Evolutionary conservation across 23 red algal genomes (phyloP).

Genomic region (Gracilariopsis chorda): DNA sequence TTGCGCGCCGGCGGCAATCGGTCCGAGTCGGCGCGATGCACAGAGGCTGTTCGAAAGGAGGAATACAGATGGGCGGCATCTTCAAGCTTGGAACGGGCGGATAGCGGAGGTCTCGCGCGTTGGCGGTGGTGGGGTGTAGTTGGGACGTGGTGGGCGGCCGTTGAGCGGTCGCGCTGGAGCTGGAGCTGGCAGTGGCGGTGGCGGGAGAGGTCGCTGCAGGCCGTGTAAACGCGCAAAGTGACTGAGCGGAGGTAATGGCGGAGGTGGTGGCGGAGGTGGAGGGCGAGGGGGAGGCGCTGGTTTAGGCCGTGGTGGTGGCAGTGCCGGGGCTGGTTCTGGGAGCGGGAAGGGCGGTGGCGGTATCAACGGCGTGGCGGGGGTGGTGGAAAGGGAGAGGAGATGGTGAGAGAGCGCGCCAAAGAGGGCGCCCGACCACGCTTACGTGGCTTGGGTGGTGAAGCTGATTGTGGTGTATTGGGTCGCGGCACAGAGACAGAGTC

Average conservation of each 20-base stretch:
- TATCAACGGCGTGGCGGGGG: too few relatives aligned
- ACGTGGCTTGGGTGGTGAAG: neutral
- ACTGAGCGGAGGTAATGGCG: neutral
- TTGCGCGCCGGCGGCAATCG: neutral
- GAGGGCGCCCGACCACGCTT: neutral
- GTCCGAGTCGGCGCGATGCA: neutral
- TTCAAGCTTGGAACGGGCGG: too few relatives aligned
- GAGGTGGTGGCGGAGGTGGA: neutral
- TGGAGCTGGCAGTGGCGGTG: too few relatives aligned
- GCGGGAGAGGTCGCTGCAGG: too few relatives aligned
- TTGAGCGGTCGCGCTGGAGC: too few relatives aligned
- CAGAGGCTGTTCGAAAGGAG: too few relatives aligned
- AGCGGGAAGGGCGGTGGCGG: neutral
- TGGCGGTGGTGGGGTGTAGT: conserved; percentile 5
- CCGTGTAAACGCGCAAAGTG: too few relatives aligned
- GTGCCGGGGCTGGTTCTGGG: neutral
- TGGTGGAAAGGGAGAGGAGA: neutral
- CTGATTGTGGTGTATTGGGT: neutral
- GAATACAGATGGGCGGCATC: too few relatives aligned
- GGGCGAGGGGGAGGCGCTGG: neutral
- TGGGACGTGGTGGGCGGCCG: conserved; percentile 2
- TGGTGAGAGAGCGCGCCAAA: neutral
- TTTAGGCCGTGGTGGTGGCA: neutral
- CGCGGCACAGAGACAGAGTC: too few relatives aligned
- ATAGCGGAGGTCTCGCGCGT: neutral